Evolutionary conservation across 139 green algal species (phyloP), one percentile per base, ranked within the genome.

Genomic region (Desmodesmus armatus): DNA sequence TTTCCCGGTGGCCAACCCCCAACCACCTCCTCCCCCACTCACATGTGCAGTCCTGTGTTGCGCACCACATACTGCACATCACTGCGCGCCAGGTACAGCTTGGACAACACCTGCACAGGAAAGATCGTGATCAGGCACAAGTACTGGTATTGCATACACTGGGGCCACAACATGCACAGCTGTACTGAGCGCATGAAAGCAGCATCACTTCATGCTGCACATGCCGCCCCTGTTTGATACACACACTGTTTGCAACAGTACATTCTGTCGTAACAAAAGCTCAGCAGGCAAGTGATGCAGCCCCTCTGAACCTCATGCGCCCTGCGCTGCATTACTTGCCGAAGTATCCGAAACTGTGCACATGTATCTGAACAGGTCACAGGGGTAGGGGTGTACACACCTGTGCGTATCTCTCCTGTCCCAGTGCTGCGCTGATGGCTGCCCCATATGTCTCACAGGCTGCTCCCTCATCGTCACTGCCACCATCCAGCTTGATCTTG

Each of bases 391-490:
- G 51, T 17, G 51, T 21, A 44, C 86, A 87, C n/a, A n/a, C n/a
- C 86, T 96, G 88, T 58, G 95, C 93, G 51, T 93, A 87, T 73
- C 91, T 89, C 31, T 93, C 83, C 47, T 84, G 35, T 37, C 97
- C 96, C 37, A 99, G 91, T 3, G 92, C 91, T 25, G 93, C 83
- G 17, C 93, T 85, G 70, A 99, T 97, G 82, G 95, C 94, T 35
- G 86, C 47, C 13, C 93, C 94, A 81, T 99, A 97, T 17, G 87
- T 88, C 87, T 98, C 96, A 27, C 94, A 95, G 37, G 91, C 95
- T 27, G 94, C 91, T 40, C 96, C 97, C 92, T 99, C 97, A 78
- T 98, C 97, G 82, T 98, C 96, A 41, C 90, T 92, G 66, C 93
- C 94, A 25, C 94, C 94, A 53, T 98, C 95, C 27, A 96, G 71